Percentiles rank a stretch among this genome's conserved stretches.
Conservation (phyloP, 257 asterid genomes). For the Nicotiana attenuata region DNA sequence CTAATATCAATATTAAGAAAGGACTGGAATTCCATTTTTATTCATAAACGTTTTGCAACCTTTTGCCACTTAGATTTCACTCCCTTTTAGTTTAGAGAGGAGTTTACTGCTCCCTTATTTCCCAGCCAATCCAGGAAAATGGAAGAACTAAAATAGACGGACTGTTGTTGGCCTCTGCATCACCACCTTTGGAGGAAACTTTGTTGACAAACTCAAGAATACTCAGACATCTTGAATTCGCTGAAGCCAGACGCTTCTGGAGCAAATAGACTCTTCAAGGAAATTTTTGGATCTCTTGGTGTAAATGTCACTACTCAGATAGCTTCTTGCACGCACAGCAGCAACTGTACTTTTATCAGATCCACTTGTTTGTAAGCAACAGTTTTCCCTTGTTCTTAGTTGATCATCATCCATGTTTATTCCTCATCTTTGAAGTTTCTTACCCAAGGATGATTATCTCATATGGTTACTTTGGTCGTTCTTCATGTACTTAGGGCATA, state of each 20-base stretch:
- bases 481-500: neutral
- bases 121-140: neutral
- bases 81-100: neutral
- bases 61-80: neutral
- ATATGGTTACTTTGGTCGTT: neutral
- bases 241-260: conserved; percentile 63
- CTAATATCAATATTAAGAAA: conserved; percentile 1
- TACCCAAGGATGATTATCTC: neutral
- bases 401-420: neutral
- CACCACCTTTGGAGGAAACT: neutral
- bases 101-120: neutral
- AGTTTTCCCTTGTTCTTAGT: conserved; percentile 4
- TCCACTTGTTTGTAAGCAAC: conserved; percentile 74
- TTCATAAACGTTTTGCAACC: neutral
- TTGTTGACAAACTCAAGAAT: conserved; percentile 36
- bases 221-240: conserved; percentile 57
- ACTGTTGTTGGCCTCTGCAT: neutral
- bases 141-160: conserved; percentile 1
- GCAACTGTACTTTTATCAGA: conserved; percentile 24
- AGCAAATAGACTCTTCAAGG: conserved; percentile 52
- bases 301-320: conserved; percentile 24
- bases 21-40: neutral
- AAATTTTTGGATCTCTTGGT: conserved; percentile 51
- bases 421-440: neutral
- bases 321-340: conserved; percentile 32